A percentile compares a stretch with the other conserved stretches of the same genome.
These are phyloP conservation scores for Hymenochaete sp. DNA, from an alignment of 1,284 basidiomycete genomes.

Conservation along the genomic window DNA sequence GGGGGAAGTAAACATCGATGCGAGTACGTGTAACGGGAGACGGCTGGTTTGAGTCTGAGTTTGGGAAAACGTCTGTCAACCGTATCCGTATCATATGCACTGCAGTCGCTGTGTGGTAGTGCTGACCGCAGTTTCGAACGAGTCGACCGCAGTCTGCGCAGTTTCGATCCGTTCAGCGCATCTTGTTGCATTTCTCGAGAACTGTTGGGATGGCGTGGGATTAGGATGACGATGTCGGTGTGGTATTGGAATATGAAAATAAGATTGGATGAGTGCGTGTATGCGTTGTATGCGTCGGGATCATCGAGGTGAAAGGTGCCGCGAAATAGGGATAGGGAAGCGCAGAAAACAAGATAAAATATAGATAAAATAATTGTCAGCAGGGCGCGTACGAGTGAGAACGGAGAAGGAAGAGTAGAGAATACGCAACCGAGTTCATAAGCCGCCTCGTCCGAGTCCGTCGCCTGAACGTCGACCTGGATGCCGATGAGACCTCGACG, in stretches of 20 bases:
- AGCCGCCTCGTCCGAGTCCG: constrained; percentile 71
- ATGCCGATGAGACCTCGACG: constrained; percentile 67
- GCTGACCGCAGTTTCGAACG: too few relatives aligned
- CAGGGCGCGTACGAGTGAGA: background rate
- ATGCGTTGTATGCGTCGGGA: too few relatives aligned
- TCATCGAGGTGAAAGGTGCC: too few relatives aligned
- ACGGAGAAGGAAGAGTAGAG: background rate
- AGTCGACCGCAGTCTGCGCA: too few relatives aligned
- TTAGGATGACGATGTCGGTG: constrained; percentile 1
- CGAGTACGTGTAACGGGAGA: background rate
- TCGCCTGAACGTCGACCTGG: constrained; percentile 80
- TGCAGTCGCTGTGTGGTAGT: too few relatives aligned
- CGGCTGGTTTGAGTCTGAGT: background rate
- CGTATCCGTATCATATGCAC: background rate
- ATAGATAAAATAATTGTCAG: background rate
- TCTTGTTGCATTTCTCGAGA: constrained; percentile 13
- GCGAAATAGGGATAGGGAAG: background rate
- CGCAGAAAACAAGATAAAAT: background rate
- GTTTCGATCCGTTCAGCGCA: constrained; percentile 6
- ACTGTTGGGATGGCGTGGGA: constrained; percentile 2
- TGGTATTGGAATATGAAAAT: too few relatives aligned
- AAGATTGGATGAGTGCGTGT: too few relatives aligned
- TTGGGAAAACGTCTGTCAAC: background rate
- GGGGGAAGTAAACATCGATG: background rate
- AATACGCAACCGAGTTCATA: constrained; percentile 64